Evolutionary conservation across 495 filamentous ascomycete genomes (phyloP), one percentile per base, ranked within the genome.

Genomic region (Penicillium lividum): DNA sequence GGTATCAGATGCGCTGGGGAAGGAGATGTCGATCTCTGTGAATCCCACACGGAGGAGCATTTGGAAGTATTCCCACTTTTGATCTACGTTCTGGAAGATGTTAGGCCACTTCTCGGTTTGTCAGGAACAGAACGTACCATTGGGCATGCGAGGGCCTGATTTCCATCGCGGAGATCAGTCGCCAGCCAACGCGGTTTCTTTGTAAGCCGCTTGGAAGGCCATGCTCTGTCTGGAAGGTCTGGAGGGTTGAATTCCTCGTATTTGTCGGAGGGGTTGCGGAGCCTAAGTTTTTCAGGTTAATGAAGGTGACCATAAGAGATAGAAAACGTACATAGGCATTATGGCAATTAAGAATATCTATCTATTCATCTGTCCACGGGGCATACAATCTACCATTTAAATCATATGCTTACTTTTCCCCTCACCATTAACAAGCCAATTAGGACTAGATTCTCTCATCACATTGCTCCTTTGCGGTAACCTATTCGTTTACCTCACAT

Each of bases 1-100:
- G 64, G 89, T 93, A 66, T 92, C 83, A 16, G 89, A 92, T 16
- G 91, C 87, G 5, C 89, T 91, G 40, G 92, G 92, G 71, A 92
- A 96, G 1, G 90, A 93, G 16, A 94, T 84, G 64, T 96, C 92
- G 61, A 96, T 93, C 71, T 96, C 91, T 70, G 93, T 96, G 78
- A 93, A 96, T 59, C 92, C 91, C 48, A 94, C 82, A 62, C 87
- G 82, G 58, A 86, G 81, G 38, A 96, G 82, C 89, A 93, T 92
- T 68, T 86, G 78, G 77, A 96, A 96, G 77, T 91, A 95, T 55
- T 47, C 75, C 82, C 81, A 93, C 78, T 96, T 96, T 71, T 94
- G 89, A 36, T 93, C 86, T 54, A 87, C 22, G 4, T 40, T 36
- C 22, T 53, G 18, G 16, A 36, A 1, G 9, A 15, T 53, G 11